These are phyloP conservation scores for Alopecurus myosuroides DNA, from an alignment of 176 grass and related monocot species.

Conservation along the genomic window DNA sequence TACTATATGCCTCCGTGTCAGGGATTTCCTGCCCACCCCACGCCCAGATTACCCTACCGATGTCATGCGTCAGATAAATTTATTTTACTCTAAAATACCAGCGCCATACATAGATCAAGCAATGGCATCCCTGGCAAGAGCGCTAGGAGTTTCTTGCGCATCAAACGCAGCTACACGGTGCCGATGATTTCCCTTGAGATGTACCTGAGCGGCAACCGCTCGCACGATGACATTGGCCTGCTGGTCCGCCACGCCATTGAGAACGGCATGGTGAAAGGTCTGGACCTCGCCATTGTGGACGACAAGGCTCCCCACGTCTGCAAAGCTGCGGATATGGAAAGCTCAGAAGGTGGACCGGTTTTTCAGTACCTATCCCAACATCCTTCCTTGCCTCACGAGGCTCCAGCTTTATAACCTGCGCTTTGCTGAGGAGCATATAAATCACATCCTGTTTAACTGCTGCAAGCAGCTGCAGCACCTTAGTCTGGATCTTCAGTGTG, in stretches of 20 bases:
- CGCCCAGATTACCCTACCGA: not conserved
- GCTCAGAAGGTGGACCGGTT: not conserved
- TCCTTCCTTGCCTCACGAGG: not conserved
- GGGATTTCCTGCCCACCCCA: not conserved
- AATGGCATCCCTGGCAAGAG: not conserved
- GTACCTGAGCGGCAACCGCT: not conserved
- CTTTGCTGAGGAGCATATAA: not conserved
- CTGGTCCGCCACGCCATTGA: not conserved
- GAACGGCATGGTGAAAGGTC: not conserved
- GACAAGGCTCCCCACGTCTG: not conserved
- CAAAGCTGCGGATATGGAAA: not conserved
- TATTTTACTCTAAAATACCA: not conserved
- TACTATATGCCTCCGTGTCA: not conserved
- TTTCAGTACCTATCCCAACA: not conserved
- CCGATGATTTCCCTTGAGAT: not conserved
- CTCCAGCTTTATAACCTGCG: not conserved
- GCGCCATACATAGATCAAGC: not conserved
- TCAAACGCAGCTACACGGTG: not conserved
- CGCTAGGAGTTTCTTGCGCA: not conserved
- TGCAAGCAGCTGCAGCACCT: slow-evolving; percentile 13
- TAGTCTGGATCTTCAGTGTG: not conserved
- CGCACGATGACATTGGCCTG: not conserved
- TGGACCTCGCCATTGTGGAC: not conserved
- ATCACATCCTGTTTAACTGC: slow-evolving; percentile 8
- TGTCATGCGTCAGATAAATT: not conserved